Base-by-base conservation (phyloP, 2,329 filamentous ascomycete genomes). In the Fusarium zealandicum region DNA sequence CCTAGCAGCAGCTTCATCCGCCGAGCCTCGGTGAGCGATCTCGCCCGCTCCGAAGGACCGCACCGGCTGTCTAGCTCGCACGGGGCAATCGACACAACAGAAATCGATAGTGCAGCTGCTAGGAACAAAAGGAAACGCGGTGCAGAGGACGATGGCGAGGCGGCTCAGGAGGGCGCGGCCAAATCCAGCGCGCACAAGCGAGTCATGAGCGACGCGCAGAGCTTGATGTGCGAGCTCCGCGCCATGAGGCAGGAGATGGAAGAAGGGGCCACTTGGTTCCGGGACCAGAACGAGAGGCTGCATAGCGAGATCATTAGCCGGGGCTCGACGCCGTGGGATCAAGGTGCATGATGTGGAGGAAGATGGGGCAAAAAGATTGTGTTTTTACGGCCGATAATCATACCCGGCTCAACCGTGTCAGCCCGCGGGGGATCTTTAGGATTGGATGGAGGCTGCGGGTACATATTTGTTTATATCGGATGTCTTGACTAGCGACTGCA, bases 251-350 rank as follows among this genome's bases (percentile, higher is more conserved):
- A 75, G 51, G 78, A 80, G 51, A 72, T 82, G 68, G 76, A 80
- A 55, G 73, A 80, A 57, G 77, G 73, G 13, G 72, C 72, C n/a
- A 70, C 72, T 16, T 82, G 79, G 79, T 80, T 77, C 63, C 71
- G 69, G 46, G 72, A 75, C 45, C 78, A 82, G 65, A 79, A 75
- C 31, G 73, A 76, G 47, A 72, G 71, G 33, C 56, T 81, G 55
- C 73, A 75, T 46, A 74, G 70, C 52, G 73, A 76, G 49, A 46
- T 69, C 32, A 51, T 58, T 32, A 76, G 70, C 43, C 69, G 72
- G 51, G 69, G 57, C 6, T 70, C 69, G 22, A 72, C 74, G 30
- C 71, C 73, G 10, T 73, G 73, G 70, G 70, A 70, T 30, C 69
- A 72, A 43, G 65, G 61, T 63, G 59, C 67, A 30, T 73, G 63